Conservation (phyloP, 2,329 filamentous ascomycete species). For the Alternaria ventricosa region DNA sequence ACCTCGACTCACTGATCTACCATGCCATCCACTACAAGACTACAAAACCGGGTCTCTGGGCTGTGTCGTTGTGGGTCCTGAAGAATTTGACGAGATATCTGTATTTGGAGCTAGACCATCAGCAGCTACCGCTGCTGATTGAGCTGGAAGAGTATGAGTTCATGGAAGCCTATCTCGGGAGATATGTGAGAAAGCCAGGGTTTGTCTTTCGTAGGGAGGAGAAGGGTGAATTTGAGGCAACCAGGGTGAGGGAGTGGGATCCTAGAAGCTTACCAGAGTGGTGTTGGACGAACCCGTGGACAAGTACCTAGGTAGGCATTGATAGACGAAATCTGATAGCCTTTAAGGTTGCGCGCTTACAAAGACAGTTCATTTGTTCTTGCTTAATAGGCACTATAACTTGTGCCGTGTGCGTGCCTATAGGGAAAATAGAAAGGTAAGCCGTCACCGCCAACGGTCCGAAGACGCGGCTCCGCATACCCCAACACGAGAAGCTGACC, state of each 20-base stretch:
- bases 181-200: background rate
- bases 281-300: background rate
- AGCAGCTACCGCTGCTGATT: slow-evolving; percentile 1
- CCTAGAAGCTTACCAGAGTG: background rate
- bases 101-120: slow-evolving; percentile 1
- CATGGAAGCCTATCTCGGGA: background rate
- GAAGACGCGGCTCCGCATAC: background rate
- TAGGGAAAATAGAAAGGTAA: background rate
- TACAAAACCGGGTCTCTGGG: background rate
- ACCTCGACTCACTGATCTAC: slow-evolving; percentile 1
- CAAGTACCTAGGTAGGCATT: background rate
- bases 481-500: background rate
- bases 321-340: background rate
- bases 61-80: background rate
- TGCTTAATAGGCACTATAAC: background rate
- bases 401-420: background rate
- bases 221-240: background rate
- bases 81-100: slow-evolving; percentile 1
- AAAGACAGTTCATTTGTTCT: background rate
- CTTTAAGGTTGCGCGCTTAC: background rate
- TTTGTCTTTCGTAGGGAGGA: background rate
- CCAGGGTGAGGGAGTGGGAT: background rate
- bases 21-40: background rate
- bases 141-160: background rate
- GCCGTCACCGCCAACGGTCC: background rate